These are phyloP conservation scores for Sarcomyxa edulis DNA, from an alignment of 768 basidiomycete species.

Conservation along the genomic window DNA sequence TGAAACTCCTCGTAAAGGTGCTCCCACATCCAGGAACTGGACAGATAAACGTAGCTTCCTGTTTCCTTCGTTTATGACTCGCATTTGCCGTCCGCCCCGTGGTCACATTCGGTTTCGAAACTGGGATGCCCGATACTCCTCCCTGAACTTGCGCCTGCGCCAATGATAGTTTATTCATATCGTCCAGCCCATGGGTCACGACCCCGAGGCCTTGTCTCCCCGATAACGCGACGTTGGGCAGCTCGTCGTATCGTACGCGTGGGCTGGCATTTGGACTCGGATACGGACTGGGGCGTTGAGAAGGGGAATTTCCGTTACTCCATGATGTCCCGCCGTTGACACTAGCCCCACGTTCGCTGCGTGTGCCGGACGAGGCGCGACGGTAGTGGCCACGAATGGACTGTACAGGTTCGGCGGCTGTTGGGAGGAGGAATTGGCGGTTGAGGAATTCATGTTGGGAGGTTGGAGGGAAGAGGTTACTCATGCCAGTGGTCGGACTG, in stretches of 20 bases:
- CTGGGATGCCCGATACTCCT: constrained; percentile 9
- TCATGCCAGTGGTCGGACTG: background rate
- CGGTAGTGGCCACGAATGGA: constrained; percentile 27
- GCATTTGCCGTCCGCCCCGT: constrained; percentile 88
- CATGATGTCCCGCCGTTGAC: constrained; percentile 13
- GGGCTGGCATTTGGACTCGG: constrained; percentile 68
- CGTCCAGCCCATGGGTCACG: too few species aligned
- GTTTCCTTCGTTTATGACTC: constrained; percentile 78
- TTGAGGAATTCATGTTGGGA: constrained; percentile 12
- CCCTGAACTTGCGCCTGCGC: background rate
- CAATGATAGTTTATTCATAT: too few species aligned
- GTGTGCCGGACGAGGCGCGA: constrained; percentile 35
- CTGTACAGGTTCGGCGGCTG: constrained; percentile 3
- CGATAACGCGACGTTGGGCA: constrained; percentile 28
- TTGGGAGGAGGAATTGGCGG: constrained; percentile 17
- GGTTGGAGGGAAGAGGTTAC: constrained; percentile 13
- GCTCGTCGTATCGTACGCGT: constrained; percentile 43
- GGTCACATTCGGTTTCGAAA: constrained; percentile 81
- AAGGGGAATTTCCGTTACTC: constrained; percentile 27
- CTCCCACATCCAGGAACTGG: constrained; percentile 80
- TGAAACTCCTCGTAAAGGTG: constrained; percentile 91
- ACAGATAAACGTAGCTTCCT: constrained; percentile 82
- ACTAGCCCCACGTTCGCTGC: constrained; percentile 30
- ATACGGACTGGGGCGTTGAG: constrained; percentile 60
- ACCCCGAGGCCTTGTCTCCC: too few species aligned